These are phyloP conservation scores for Ceratobasidium sp. DNA, from an alignment of 1,284 basidiomycete species.

Conservation along the genomic window DNA sequence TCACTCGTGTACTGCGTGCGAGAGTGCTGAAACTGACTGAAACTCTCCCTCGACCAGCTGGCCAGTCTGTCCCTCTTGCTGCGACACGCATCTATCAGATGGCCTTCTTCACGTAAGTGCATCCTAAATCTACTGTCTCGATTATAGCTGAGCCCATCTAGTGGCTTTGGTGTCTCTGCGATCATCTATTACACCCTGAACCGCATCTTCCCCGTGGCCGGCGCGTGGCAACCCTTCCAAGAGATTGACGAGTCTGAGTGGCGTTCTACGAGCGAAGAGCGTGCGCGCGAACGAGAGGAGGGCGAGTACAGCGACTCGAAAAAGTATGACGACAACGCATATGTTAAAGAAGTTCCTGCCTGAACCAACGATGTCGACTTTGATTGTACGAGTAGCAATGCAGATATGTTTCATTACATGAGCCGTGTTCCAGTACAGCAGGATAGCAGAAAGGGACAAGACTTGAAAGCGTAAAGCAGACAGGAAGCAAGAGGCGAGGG, in stretches of 20 bases:
- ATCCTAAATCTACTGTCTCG: neutral
- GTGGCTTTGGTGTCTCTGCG: slow-evolving; percentile 73
- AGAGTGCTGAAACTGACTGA: neutral
- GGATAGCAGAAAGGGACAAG: neutral
- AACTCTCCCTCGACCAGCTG: slow-evolving; percentile 56
- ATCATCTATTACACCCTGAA: slow-evolving; percentile 72
- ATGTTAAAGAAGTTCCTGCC: slow-evolving; percentile 32
- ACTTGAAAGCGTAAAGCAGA: slow-evolving; percentile 2
- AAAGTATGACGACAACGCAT: slow-evolving; percentile 30
- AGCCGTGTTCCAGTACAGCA: slow-evolving; percentile 34
- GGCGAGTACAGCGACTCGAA: slow-evolving; percentile 32
- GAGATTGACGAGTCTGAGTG: slow-evolving; percentile 69
- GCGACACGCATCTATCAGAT: slow-evolving; percentile 77
- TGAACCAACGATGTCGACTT: neutral
- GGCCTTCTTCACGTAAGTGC: slow-evolving; percentile 71
- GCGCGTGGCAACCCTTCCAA: slow-evolving; percentile 62
- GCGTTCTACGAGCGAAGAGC: slow-evolving; percentile 12
- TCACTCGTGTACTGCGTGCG: neutral
- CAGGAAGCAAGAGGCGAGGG: slow-evolving; percentile 10
- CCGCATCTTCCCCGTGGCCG: slow-evolving; percentile 67
- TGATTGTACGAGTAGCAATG: neutral
- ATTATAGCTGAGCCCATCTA: neutral
- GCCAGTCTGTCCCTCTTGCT: slow-evolving; percentile 67
- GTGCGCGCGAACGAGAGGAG: slow-evolving; percentile 14
- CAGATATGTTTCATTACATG: slow-evolving; percentile 37